Percentiles rank a stretch among this genome's conserved stretches.
Conservation (phyloP, 768 basidiomycete species). For the Chalciporus sphaerocephalus region DNA sequence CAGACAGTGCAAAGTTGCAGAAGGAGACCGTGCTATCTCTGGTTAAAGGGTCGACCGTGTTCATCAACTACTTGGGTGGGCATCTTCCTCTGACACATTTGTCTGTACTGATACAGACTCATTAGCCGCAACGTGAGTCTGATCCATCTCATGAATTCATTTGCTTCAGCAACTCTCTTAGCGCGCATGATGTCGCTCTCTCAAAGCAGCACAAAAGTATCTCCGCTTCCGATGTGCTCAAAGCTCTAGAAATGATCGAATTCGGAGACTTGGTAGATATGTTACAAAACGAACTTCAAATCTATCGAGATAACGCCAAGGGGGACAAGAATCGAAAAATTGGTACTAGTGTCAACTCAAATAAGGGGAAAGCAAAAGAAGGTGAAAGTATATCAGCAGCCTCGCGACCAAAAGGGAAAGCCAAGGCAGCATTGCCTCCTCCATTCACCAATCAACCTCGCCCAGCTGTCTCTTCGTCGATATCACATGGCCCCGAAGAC, state of each 20-base stretch:
- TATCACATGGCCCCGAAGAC: slow-evolving; percentile 24
- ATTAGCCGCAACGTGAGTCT: slow-evolving; percentile 44
- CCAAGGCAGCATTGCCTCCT: slow-evolving; percentile 24
- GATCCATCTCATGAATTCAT: neutral
- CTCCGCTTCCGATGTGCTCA: slow-evolving; percentile 85
- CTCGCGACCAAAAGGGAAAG: slow-evolving; percentile 29
- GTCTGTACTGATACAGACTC: neutral
- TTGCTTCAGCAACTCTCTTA: slow-evolving; percentile 25
- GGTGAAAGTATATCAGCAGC: slow-evolving; percentile 31
- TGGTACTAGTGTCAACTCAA: slow-evolving; percentile 19
- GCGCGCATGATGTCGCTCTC: slow-evolving; percentile 85
- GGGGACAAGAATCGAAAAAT: slow-evolving; percentile 48
- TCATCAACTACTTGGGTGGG: slow-evolving; percentile 90
- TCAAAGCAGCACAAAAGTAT: slow-evolving; percentile 85
- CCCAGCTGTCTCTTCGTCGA: slow-evolving; percentile 25
- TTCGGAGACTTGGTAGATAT: slow-evolving; percentile 65
- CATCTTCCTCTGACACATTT: neutral
- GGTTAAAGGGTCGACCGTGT: slow-evolving; percentile 87
- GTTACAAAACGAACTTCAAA: slow-evolving; percentile 59
- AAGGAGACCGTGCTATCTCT: slow-evolving; percentile 86
- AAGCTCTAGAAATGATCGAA: slow-evolving; percentile 75
- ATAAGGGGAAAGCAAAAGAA: slow-evolving; percentile 31
- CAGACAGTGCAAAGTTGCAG: slow-evolving; percentile 80
- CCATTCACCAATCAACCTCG: slow-evolving; percentile 31
- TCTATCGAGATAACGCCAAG: slow-evolving; percentile 62